Evolutionary conservation across 2,329 filamentous ascomycete genomes (phyloP), one percentile per base, ranked within the genome.

Genomic region (Sclerotiophoma versabilis): DNA sequence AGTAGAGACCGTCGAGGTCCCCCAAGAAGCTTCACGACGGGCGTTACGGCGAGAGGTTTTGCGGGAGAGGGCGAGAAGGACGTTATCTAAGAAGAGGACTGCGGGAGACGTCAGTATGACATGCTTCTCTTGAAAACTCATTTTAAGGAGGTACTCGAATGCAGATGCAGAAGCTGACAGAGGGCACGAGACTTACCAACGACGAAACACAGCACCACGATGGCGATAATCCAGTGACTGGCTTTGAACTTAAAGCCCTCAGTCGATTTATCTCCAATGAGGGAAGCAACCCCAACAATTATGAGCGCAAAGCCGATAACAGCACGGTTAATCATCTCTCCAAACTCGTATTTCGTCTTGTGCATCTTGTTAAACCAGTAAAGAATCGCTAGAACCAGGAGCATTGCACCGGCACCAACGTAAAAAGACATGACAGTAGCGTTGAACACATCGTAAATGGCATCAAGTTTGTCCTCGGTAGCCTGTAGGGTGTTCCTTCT

Each of bases 371-470:
- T 82, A 34, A 83, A 84, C 44, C 85, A 77, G 57, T 85, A 85
- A 81, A 86, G 84, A 19, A 84, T 61, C 1, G 83, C 81, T 6
- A 86, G 69, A 3, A 85, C 73, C 0, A 83, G 81, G 7, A 86
- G 69, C 30, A 85, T 76, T 5, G 56, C 51, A 9, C 64, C 65
- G 9, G 54, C 64, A 14, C 62, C 60, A 22, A 63, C 62, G 37
- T 63, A 69, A 36, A 69, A 67, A n/a, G 68, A 64, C 54, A 66
- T 59, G 3, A 66, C 59, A 2, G 60, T 65, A 1, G 60, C 59
- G 22, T 67, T 65, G 54, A 66, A 67, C 1, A 67, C 59, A n/a
- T 58, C 57, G 14, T 50, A 67, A 15, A 66, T 53, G n/a, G 58
- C 55, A 4, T 58, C 46, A 3, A 68, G 58, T 34, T 54, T 19